A percentile compares a stretch with the other conserved stretches of the same genome.
phyloP scores from a whole-genome alignment of 2,329 filamentous ascomycete genomes.

The Fusarium sp. region DNA sequence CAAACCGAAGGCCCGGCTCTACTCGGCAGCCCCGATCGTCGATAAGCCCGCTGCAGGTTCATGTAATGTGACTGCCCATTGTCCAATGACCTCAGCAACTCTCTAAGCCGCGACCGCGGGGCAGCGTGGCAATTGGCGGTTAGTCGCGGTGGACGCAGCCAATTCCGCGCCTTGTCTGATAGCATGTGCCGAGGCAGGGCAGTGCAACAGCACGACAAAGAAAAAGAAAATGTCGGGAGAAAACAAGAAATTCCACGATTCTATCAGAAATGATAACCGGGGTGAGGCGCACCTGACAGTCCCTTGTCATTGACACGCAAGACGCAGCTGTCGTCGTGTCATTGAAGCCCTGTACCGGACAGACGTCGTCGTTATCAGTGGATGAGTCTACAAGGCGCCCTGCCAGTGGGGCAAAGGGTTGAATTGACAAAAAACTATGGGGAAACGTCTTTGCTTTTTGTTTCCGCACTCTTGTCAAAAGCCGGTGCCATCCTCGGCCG shows the following conservation, averaged over 20 bases:
- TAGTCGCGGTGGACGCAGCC: constrained; percentile 36
- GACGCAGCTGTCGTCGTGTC: background rate
- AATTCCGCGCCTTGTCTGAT: constrained; percentile 40
- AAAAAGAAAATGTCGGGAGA: background rate
- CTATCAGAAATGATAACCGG: constrained; percentile 37
- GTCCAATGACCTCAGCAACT: constrained; percentile 30
- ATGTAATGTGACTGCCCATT: constrained; percentile 31
- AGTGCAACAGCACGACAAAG: background rate
- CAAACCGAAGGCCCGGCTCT: constrained; percentile 4
- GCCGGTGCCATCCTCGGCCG: constrained; percentile 16
- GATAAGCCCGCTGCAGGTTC: constrained; percentile 31
- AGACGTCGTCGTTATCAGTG: constrained; percentile 15
- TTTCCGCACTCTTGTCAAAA: constrained; percentile 30
- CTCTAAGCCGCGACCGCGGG: background rate
- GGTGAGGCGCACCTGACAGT: constrained; percentile 26
- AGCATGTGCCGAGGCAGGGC: constrained; percentile 19
- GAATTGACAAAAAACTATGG: constrained; percentile 4
- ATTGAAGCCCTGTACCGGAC: constrained; percentile 1
- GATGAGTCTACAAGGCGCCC: constrained; percentile 16
- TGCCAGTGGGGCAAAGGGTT: constrained; percentile 26
- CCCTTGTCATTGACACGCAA: constrained; percentile 5
- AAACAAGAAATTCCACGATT: constrained; percentile 1
- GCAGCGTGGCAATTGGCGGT: constrained; percentile 46
- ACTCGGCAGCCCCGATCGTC: constrained; percentile 21
- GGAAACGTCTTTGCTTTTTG: background rate